phyloP scores from a whole-genome alignment of 805 yeast species.

The Teunomyces barrocoloradensis region DNA sequence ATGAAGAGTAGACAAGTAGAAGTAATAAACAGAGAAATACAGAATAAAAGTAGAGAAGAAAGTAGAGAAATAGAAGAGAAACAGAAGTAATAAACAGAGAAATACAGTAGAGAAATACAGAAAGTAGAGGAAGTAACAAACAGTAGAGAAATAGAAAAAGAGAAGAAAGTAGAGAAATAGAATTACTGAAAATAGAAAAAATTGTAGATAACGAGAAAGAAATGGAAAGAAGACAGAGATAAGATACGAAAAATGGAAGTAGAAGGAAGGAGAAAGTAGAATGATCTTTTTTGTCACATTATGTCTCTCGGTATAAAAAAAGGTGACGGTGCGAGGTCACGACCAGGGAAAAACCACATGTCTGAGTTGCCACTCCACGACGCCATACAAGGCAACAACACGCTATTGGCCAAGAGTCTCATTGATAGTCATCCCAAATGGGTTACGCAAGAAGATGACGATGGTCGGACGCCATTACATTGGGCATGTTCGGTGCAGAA shows the following conservation, averaged over 20 bases:
- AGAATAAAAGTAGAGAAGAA: not conserved
- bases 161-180: too few relatives aligned
- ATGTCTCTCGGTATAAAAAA: too few relatives aligned
- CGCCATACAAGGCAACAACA: constrained; percentile 64
- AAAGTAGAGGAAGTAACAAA: too few relatives aligned
- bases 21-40: not conserved
- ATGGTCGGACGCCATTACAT: constrained; percentile 77
- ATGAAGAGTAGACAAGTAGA: constrained; percentile 1
- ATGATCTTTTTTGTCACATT: too few relatives aligned
- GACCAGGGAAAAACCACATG: not conserved
- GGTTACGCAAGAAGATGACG: constrained; percentile 56
- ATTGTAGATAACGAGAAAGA: too few relatives aligned
- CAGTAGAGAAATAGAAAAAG: too few relatives aligned
- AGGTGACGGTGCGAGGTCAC: not conserved
- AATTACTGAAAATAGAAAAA: too few relatives aligned
- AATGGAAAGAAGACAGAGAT: too few relatives aligned
- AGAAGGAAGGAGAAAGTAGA: not conserved
- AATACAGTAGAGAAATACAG: too few relatives aligned
- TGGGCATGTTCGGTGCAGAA: constrained; percentile 81
- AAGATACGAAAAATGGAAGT: too few relatives aligned
- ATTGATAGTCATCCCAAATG: constrained; percentile 49
- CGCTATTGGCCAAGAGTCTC: constrained; percentile 48
- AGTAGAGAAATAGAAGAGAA: not conserved
- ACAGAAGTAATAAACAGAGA: too few relatives aligned
- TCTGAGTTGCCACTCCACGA: constrained; percentile 41